phyloP scores from a whole-genome alignment of 192 early-diverging fungal species.

The Allomyces javanicus region DNA sequence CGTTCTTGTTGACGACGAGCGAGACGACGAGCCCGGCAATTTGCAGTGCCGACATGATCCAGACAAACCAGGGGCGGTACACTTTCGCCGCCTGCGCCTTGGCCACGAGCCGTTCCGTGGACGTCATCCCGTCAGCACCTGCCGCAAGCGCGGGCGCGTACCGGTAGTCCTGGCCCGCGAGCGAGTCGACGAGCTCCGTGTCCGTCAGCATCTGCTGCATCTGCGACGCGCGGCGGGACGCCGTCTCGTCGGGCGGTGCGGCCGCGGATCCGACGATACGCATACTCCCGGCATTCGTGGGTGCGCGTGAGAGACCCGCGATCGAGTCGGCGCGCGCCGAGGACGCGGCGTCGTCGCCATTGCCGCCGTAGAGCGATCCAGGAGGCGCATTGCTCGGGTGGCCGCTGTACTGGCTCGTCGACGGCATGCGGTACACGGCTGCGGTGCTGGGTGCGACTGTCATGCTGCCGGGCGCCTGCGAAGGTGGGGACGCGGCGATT shows the following conservation, averaged over 20 bases:
- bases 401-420: too few relatives aligned
- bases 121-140: not conserved
- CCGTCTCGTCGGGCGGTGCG: not conserved
- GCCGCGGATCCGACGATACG: not conserved
- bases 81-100: not conserved
- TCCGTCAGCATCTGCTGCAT: too few relatives aligned
- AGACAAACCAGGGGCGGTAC: conserved; percentile 22
- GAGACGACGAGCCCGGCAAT: conserved; percentile 25
- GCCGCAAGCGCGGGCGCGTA: not conserved
- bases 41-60: conserved; percentile 17
- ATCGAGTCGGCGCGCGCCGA: not conserved
- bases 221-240: not conserved
- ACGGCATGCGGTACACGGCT: too few relatives aligned
- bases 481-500: too few relatives aligned
- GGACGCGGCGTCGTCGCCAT: too few relatives aligned
- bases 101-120: not conserved
- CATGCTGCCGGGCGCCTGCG: too few relatives aligned
- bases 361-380: too few relatives aligned
- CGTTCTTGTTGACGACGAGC: conserved; percentile 29
- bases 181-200: not conserved
- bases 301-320: not conserved
- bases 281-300: too few relatives aligned
- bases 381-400: too few relatives aligned
- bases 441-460: too few relatives aligned
- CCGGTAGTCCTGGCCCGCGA: not conserved